Evolutionary conservation across 2,329 filamentous ascomycete genomes (phyloP), one percentile per base, ranked within the genome.

Genomic region (Tolypocladium ophioglossoides): DNA sequence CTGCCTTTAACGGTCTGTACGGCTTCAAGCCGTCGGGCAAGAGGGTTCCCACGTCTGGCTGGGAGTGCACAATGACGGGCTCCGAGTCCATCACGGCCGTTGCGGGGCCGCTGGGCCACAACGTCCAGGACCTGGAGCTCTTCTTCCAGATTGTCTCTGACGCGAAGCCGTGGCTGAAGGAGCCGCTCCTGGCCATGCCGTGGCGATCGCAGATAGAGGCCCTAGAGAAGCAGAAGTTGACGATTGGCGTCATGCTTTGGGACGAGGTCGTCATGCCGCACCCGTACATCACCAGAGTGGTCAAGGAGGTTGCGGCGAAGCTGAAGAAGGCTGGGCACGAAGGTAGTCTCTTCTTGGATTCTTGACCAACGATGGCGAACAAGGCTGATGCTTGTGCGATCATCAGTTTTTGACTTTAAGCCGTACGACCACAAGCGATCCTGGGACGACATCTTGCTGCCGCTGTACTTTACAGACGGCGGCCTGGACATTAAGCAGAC

Each of bases 241-340:
- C 57, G 60, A 60, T 78, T 51, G 69, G 74, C 54, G 38, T 70
- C 53, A 57, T 65, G 66, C 52, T 65, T 53, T 74, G 80, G 65
- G 82, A 86, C 55, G 79, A 76, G 0, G 72, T 85, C 12, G 79
- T 85, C 0, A 75, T 72, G 58, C 80, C 80, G 1, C 82, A 84
- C 55, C 82, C 82, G 0, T 82, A 82, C 0, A 73, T 85, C 39
- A 68, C 69, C 1, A 69, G 83, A 41, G 84, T 82, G 1, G 62
- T 88, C 40, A 70, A 72, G 52, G 74, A 80, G 52, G 74, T 81
- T 0, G 77, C 77, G 0, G 73, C 74, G 14, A 78, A 64, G 59
- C 39, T 86, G 55, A 71, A 66, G 61, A 58, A 68, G 56, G 51
- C 70, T 76, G 37, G 72, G 77, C 20, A 73, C 82, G 59, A 75